Percentiles rank a stretch among this genome's conserved stretches.
These are phyloP conservation scores for Leccinum subrobustum DNA, from an alignment of 1,284 basidiomycete species.

Conservation along the genomic window DNA sequence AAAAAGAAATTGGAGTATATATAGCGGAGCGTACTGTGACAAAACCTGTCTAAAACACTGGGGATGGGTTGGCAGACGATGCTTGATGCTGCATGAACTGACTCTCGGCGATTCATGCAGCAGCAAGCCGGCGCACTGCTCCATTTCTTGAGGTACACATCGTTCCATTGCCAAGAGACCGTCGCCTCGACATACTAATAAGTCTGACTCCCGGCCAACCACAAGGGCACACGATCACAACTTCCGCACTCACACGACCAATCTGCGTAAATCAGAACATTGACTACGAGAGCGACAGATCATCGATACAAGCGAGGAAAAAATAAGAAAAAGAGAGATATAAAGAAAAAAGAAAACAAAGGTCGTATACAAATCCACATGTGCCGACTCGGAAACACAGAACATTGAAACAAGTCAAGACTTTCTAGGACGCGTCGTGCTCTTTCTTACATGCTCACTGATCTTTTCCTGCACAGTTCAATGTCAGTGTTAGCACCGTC, in stretches of 20 bases:
- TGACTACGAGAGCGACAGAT: conserved; percentile 2
- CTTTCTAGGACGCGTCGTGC: conserved; percentile 22
- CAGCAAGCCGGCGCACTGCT: background rate
- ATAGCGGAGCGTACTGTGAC: background rate
- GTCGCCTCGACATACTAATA: background rate
- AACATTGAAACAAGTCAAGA: conserved; percentile 15
- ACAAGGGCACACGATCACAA: background rate
- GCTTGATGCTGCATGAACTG: background rate
- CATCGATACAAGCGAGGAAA: conserved; percentile 7
- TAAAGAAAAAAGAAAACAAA: conserved; percentile 7
- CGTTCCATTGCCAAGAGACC: background rate
- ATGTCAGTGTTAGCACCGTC: background rate
- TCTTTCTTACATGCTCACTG: conserved; percentile 28
- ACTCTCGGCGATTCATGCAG: background rate
- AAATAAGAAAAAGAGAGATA: background rate
- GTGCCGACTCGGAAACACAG: background rate
- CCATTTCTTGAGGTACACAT: background rate
- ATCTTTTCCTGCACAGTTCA: conserved; percentile 28
- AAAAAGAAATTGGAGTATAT: background rate
- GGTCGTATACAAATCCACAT: conserved; percentile 5
- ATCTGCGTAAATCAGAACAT: background rate
- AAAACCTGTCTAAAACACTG: background rate
- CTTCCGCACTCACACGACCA: background rate
- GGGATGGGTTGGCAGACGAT: background rate
- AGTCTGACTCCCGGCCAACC: background rate